These are phyloP conservation scores for Gaertneriomyces sp. DNA, from an alignment of 192 early-diverging fungal genomes.

Conservation along the genomic window DNA sequence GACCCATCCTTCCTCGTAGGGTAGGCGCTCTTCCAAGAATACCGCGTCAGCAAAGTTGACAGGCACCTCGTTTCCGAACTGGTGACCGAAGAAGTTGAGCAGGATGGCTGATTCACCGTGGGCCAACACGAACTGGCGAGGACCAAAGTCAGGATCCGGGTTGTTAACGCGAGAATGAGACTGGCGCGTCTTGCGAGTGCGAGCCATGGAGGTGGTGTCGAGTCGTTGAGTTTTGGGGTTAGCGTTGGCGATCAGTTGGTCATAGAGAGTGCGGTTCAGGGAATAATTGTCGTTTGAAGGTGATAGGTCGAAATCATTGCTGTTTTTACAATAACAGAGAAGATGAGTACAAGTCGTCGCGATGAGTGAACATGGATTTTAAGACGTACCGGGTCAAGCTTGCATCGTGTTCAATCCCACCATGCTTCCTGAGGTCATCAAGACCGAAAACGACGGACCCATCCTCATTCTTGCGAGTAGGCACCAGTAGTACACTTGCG, in stretches of 20 bases:
- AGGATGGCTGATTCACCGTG: conserved; percentile 25
- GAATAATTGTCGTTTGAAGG: conserved; percentile 18
- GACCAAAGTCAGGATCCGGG: conserved; percentile 14
- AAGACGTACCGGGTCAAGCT: not conserved
- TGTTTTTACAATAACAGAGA: not conserved
- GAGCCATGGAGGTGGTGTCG: conserved; percentile 11
- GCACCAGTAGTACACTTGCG: not conserved
- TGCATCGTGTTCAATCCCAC: conserved; percentile 25
- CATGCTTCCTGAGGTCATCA: conserved; percentile 22
- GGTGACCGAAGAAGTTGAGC: conserved; percentile 12
- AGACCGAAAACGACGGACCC: conserved; percentile 14
- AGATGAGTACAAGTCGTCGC: not conserved
- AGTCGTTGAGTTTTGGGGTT: conserved; percentile 9
- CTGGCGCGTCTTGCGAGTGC: not conserved
- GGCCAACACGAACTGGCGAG: conserved; percentile 1
- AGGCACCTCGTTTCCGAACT: conserved; percentile 4
- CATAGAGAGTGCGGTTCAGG: conserved; percentile 23
- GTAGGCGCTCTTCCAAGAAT: conserved; percentile 21
- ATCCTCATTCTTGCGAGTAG: conserved; percentile 8
- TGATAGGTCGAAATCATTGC: not conserved
- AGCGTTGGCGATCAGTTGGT: conserved; percentile 12
- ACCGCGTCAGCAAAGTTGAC: conserved; percentile 1
- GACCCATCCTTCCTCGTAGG: conserved; percentile 14
- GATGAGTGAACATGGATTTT: not conserved
- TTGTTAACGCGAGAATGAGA: conserved; percentile 2